These are phyloP conservation scores for Torulaspora franciscae DNA, from an alignment of 805 yeast genomes.

Conservation along the genomic window DNA sequence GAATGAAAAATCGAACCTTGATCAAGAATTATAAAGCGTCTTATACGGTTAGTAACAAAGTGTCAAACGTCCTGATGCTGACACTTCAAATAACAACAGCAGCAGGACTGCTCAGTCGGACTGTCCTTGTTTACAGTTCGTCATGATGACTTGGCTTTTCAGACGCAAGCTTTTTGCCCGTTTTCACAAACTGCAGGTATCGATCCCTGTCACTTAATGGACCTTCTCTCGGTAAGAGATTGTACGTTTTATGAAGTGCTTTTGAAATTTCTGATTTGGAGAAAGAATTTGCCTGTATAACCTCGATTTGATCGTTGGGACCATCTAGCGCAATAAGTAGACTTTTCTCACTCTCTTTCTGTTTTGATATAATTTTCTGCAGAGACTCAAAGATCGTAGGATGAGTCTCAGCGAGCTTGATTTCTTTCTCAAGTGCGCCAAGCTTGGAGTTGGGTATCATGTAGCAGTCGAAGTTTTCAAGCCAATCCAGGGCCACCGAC, in stretches of 20 bases:
- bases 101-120: neutral
- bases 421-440: constrained; percentile 10
- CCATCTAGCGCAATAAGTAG: constrained; percentile 25
- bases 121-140: constrained; percentile 9
- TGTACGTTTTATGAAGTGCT: constrained; percentile 18
- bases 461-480: constrained; percentile 48
- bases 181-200: constrained; percentile 20
- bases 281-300: constrained; percentile 20
- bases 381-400: constrained; percentile 25
- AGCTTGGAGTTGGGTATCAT: constrained; percentile 35
- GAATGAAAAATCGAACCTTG: neutral
- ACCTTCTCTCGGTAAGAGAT: constrained; percentile 32
- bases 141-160: constrained; percentile 21
- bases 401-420: constrained; percentile 12
- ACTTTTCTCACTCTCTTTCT: constrained; percentile 18
- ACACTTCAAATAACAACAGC: neutral
- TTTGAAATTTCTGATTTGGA: constrained; percentile 25
- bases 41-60: neutral
- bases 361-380: constrained; percentile 11
- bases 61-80: neutral
- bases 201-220: constrained; percentile 29
- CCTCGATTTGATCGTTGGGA: constrained; percentile 16
- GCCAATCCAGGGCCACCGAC: constrained; percentile 65
- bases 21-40: neutral
- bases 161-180: constrained; percentile 16